Evolutionary conservation across 2,329 filamentous ascomycete species (phyloP).

Genomic region (Fonsecaea monophora): DNA sequence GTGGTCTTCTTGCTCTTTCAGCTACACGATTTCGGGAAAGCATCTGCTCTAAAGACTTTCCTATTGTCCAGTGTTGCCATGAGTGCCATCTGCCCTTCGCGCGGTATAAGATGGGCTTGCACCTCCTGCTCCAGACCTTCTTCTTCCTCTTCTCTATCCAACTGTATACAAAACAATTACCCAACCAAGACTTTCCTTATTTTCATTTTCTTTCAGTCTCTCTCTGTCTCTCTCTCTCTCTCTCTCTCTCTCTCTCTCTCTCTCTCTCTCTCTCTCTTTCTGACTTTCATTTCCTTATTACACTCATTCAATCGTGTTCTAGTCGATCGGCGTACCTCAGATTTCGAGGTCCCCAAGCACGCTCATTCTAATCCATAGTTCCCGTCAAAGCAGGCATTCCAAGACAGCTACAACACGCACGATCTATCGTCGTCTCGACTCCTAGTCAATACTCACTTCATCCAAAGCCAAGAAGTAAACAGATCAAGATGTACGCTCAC

Average conservation of each 20-base stretch:
- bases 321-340: constrained; percentile 8
- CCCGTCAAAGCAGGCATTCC: constrained; percentile 1
- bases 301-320: constrained; percentile 6
- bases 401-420: not conserved
- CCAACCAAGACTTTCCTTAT: constrained; percentile 27
- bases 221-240: not conserved
- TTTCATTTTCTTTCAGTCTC: constrained; percentile 17
- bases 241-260: constrained; percentile 15
- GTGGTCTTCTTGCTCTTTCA: constrained; percentile 2
- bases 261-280: not conserved
- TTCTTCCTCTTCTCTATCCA: constrained; percentile 24
- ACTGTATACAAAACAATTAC: constrained; percentile 29
- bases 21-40: not conserved
- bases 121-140: constrained; percentile 12
- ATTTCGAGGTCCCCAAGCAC: constrained; percentile 12
- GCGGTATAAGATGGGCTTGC: constrained; percentile 22
- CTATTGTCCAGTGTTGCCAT: not conserved
- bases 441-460: not conserved
- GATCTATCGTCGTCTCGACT: not conserved
- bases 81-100: not conserved
- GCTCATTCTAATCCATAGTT: constrained; percentile 1
- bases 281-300: constrained; percentile 14
- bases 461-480: not conserved
- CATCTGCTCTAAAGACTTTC: not conserved
- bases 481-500: constrained; percentile 13